Evolutionary conservation across 2,329 filamentous ascomycete genomes (phyloP).

Genomic region (Fonsecaea multimorphosa): DNA sequence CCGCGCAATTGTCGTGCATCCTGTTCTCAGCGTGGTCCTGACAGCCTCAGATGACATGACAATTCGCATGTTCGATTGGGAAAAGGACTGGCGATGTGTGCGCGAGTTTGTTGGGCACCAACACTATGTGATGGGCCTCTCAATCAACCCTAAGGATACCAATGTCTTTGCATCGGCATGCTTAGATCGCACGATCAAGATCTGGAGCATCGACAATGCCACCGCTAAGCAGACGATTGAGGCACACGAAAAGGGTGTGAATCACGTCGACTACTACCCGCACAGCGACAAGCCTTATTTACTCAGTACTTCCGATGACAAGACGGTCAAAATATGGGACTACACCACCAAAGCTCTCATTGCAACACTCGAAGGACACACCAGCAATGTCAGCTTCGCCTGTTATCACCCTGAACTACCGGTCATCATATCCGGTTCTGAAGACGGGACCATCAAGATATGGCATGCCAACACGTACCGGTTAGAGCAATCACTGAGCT

Average conservation of each 20-base stretch:
- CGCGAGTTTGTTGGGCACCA: slow-evolving; percentile 96
- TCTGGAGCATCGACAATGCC: slow-evolving; percentile 94
- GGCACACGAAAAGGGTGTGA: slow-evolving; percentile 97
- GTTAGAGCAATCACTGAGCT: slow-evolving; percentile 93
- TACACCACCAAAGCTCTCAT: slow-evolving; percentile 98
- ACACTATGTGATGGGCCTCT: slow-evolving; percentile 87
- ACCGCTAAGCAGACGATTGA: slow-evolving; percentile 96
- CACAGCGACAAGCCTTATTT: slow-evolving; percentile 79
- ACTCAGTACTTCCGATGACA: slow-evolving; percentile 93
- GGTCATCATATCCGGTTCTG: slow-evolving; percentile 95
- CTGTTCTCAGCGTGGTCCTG: slow-evolving; percentile 91
- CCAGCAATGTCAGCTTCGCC: slow-evolving; percentile 96
- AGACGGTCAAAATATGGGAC: slow-evolving; percentile 98
- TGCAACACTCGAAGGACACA: slow-evolving; percentile 94
- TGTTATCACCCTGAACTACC: slow-evolving; percentile 97
- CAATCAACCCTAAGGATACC: slow-evolving; percentile 86
- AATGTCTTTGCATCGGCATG: slow-evolving; percentile 82
- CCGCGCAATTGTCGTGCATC: slow-evolving; percentile 92
- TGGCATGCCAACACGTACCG: slow-evolving; percentile 99
- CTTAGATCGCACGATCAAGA: slow-evolving; percentile 95
- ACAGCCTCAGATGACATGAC: slow-evolving; percentile 99
- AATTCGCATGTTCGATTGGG: slow-evolving; percentile 99
- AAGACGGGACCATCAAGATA: slow-evolving; percentile 96
- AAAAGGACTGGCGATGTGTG: slow-evolving; percentile 96
- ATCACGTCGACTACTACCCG: slow-evolving; percentile 89